Base-by-base conservation (phyloP, 345 rosid species). In the Erucastrum elatum region DNA sequence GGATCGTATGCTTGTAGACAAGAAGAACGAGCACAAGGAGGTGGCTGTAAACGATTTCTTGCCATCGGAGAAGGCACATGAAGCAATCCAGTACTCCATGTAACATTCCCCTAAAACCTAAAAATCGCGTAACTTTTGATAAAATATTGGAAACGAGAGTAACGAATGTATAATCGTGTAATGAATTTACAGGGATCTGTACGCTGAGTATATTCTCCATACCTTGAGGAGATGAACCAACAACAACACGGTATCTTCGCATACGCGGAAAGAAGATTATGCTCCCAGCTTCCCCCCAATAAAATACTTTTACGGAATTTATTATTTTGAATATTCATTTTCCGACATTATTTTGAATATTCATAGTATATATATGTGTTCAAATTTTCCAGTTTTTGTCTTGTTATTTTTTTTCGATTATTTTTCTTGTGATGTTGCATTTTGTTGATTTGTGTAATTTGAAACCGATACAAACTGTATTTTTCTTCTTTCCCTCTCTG, bases 11-110 rank as follows among this genome's bases (percentile, higher is more conserved):
- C 0, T 56, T 17, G 56, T 80, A 94, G 98, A 94, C 81, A 94
- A 94, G 90, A 94, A 94, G 84, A 94, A 94, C 46, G 98, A 94
- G 87, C 89, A 94, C 89, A 93, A 94, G 86, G 91, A 86, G 84
- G 98, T 94, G 51, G 98, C 98, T 30, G 98, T 94, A 33, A 87
- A 94, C 27, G 97, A 94, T 1, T 92, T 94, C 67, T 76, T 94
- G 67, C 98, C 98, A 64, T 66, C 98, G 9, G 76, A 71, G 46
- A 59, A 82, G 15, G 98, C 98, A 46, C 68, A 76, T 41, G 94
- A 81, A 78, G 98, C 98, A 1, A 51, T 94, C 76, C 96, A 90
- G 80, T 83, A 92, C 84, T 94, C 98, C 3, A 94, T 93, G 98
- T 94, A 87, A 83, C 90, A 77, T 8, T 51, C 37, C 6, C 8